Evolutionary conservation across 2,329 filamentous ascomycete genomes (phyloP).

Genomic region (Colletotrichum lupini): DNA sequence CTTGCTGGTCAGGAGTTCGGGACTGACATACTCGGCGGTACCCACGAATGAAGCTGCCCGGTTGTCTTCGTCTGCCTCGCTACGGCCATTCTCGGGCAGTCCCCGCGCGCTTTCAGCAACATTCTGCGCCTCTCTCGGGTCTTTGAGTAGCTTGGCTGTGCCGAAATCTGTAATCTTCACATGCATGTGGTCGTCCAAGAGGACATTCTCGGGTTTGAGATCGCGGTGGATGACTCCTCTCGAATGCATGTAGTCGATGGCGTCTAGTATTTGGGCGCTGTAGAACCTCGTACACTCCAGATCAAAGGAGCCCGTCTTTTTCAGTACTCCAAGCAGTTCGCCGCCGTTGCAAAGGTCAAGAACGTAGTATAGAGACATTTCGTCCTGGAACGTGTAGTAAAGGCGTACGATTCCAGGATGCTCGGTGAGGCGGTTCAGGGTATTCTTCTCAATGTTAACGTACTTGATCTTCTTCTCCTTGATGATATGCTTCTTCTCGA

Average conservation of each 20-base stretch:
- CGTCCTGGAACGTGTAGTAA: conserved; percentile 99
- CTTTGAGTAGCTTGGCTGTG: conserved; percentile 90
- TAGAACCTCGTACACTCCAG: conserved; percentile 96
- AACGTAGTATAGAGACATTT: conserved; percentile 95
- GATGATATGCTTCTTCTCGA: conserved; percentile 99
- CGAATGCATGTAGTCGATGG: conserved; percentile 98
- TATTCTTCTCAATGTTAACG: conserved; percentile 99
- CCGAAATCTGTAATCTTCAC: conserved; percentile 99
- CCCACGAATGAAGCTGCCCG: conserved; percentile 95
- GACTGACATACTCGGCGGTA: conserved; percentile 97
- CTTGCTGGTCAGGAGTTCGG: conserved; percentile 95
- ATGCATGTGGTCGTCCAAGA: conserved; percentile 95
- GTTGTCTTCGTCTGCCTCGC: conserved; percentile 67
- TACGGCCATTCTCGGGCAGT: conserved; percentile 47
- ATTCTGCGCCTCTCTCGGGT: conserved; percentile 60
- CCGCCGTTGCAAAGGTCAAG: conserved; percentile 92
- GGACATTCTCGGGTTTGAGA: conserved; percentile 95
- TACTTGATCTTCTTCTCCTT: conserved; percentile 99
- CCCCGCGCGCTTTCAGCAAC: conserved; percentile 52
- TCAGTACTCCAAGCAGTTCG: conserved; percentile 90
- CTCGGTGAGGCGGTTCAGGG: conserved; percentile 92
- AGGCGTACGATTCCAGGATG: conserved; percentile 96
- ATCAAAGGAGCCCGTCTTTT: conserved; percentile 94
- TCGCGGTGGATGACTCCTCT: conserved; percentile 96
- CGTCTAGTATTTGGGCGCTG: conserved; percentile 93